These are phyloP conservation scores for Jamesozyma jinghongensis DNA, from an alignment of 805 yeast species.

Conservation along the genomic window DNA sequence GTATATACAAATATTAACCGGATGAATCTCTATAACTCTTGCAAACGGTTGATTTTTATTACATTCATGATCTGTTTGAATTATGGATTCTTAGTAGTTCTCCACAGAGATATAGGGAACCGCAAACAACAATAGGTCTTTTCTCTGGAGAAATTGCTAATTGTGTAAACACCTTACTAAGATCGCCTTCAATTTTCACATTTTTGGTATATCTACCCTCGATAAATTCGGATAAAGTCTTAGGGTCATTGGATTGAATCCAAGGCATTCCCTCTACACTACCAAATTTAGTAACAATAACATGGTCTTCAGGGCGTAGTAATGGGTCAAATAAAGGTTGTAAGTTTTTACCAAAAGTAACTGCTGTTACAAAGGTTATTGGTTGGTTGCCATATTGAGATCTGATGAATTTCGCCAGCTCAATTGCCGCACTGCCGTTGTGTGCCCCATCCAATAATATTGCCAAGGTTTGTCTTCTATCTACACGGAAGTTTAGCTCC, in stretches of 20 bases:
- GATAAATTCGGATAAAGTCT: conserved; percentile 17
- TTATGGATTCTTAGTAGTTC: conserved; percentile 38
- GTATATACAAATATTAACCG: too few species aligned
- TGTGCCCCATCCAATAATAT: conserved; percentile 85
- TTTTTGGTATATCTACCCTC: conserved; percentile 23
- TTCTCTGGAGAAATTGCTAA: conserved; percentile 4
- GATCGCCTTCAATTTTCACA: conserved; percentile 19
- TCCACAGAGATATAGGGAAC: conserved; percentile 60
- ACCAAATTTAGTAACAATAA: conserved; percentile 56
- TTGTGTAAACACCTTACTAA: conserved; percentile 10
- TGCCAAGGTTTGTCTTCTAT: conserved; percentile 13
- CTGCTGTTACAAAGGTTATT: conserved; percentile 55
- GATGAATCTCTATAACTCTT: too few species aligned
- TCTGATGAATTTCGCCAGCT: conserved; percentile 48
- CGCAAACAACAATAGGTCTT: conserved; percentile 46
- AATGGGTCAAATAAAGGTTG: conserved; percentile 43
- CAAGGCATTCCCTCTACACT: conserved; percentile 90
- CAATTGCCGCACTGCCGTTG: conserved; percentile 75
- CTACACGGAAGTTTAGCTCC: conserved; percentile 26
- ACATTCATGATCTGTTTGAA: conserved; percentile 2
- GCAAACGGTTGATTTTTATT: too few species aligned
- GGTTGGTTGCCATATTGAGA: conserved; percentile 16
- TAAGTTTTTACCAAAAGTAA: conserved; percentile 65
- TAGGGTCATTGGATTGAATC: conserved; percentile 46
- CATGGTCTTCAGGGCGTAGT: conserved; percentile 41